Evolutionary conservation across 192 early-diverging fungal species (phyloP).

Genomic region (Coemansia biformis): DNA sequence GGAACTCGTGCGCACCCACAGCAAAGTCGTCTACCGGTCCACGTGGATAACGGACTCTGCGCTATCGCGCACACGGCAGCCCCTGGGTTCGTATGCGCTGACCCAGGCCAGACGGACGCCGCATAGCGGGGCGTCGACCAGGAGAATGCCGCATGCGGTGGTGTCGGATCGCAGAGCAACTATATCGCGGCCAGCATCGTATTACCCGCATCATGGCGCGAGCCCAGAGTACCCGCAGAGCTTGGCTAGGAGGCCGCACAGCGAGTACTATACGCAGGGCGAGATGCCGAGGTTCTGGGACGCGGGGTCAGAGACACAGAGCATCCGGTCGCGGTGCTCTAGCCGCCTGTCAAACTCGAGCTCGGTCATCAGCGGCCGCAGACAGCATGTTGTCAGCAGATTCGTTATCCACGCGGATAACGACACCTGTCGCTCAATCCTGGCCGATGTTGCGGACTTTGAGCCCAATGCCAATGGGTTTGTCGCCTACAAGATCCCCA

Average conservation of each 20-base stretch:
- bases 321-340: slow-evolving; percentile 27
- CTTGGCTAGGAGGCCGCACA: no score
- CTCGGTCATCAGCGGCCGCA: slow-evolving; percentile 24
- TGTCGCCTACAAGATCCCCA: slow-evolving; percentile 51
- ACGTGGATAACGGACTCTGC: slow-evolving; percentile 44
- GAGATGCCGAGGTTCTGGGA: slow-evolving; percentile 8
- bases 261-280: background rate
- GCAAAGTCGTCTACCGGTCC: slow-evolving; percentile 41
- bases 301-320: slow-evolving; percentile 23
- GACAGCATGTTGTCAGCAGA: slow-evolving; percentile 29
- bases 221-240: no score
- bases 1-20: slow-evolving; percentile 16
- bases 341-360: slow-evolving; percentile 40
- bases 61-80: slow-evolving; percentile 28
- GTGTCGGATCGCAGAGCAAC: background rate
- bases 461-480: slow-evolving; percentile 46
- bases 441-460: slow-evolving; percentile 37
- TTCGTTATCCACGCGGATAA: slow-evolving; percentile 34
- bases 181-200: background rate
- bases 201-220: no score
- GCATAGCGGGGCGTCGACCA: background rate
- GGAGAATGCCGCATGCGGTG: slow-evolving; percentile 3
- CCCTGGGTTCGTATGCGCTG: slow-evolving; percentile 34
- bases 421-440: slow-evolving; percentile 17
- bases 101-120: background rate